These are phyloP conservation scores for Cucurbitaria berberidis DNA, from an alignment of 2,329 filamentous ascomycete species.

Conservation along the genomic window DNA sequence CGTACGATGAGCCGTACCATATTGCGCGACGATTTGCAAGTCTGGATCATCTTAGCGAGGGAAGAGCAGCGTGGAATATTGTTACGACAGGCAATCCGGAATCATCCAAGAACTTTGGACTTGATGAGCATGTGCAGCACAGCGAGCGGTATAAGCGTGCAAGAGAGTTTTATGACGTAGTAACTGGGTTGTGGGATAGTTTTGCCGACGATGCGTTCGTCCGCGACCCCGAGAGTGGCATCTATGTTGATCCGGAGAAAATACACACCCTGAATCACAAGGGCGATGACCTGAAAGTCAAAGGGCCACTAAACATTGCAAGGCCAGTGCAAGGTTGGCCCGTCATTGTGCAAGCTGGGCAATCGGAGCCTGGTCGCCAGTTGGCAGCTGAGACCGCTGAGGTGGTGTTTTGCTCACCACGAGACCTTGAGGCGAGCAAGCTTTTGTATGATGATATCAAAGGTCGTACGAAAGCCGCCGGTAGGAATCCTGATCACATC, in stretches of 20 bases:
- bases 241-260: conserved; percentile 64
- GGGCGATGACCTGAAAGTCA: conserved; percentile 55
- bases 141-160: conserved; percentile 71
- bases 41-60: conserved; percentile 69
- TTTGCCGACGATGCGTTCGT: conserved; percentile 70
- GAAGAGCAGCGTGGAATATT: conserved; percentile 56
- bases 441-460: conserved; percentile 61
- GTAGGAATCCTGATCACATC: conserved; percentile 60
- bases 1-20: conserved; percentile 71
- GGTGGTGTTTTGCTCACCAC: conserved; percentile 59
- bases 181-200: conserved; percentile 71
- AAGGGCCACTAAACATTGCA: conserved; percentile 60
- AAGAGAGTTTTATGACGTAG: conserved; percentile 71
- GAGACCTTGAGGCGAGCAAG: conserved; percentile 55
- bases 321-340: conserved; percentile 62
- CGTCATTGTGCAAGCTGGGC: conserved; percentile 62
- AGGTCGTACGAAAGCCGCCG: conserved; percentile 53
- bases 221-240: conserved; percentile 60
- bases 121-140: conserved; percentile 62
- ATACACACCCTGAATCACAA: conserved; percentile 61
- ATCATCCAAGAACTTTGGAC: conserved; percentile 67
- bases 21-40: conserved; percentile 67
- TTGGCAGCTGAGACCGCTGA: conserved; percentile 62
- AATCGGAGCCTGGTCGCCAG: conserved; percentile 60
- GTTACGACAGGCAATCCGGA: conserved; percentile 71